Evolutionary conservation across 768 basidiomycete genomes (phyloP).

Genomic region (Podaxis rugospora): DNA sequence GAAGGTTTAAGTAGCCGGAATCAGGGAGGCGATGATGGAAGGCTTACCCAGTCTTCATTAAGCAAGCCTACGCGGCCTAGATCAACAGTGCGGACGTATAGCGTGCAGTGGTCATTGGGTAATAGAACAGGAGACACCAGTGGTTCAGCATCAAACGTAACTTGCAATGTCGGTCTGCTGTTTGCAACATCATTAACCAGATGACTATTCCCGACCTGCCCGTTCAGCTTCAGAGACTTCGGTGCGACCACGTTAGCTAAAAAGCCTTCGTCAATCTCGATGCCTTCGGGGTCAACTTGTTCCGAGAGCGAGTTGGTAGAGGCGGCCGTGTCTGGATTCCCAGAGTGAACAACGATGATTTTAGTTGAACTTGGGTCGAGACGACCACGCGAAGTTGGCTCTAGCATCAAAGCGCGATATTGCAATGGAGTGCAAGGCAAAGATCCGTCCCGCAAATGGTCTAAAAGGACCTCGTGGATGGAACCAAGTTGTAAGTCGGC

Average conservation of each 20-base stretch:
- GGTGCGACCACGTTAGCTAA: conserved; percentile 43
- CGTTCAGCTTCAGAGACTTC: conserved; percentile 9
- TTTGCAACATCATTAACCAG: neutral
- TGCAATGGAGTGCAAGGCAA: conserved; percentile 14
- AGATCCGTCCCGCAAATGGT: conserved; percentile 15
- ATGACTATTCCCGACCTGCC: conserved; percentile 1
- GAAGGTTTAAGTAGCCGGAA: conserved; percentile 7
- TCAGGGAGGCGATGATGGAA: neutral
- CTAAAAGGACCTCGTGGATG: conserved; percentile 9
- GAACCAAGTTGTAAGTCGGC: neutral
- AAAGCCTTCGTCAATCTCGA: conserved; percentile 75
- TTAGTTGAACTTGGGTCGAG: conserved; percentile 43
- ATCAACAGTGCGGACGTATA: conserved; percentile 62
- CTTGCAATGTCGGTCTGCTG: conserved; percentile 2
- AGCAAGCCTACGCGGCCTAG: conserved; percentile 63
- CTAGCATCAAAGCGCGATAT: conserved; percentile 54
- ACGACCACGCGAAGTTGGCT: conserved; percentile 74
- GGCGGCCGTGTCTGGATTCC: conserved; percentile 15
- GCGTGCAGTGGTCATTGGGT: conserved; percentile 44
- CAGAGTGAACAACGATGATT: conserved; percentile 42
- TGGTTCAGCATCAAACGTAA: conserved; percentile 22
- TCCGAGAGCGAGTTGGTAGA: conserved; percentile 13
- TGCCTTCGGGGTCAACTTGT: conserved; percentile 29
- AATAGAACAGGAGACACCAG: conserved; percentile 29
- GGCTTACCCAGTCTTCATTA: conserved; percentile 73